These are phyloP conservation scores for Aspergillaceae sp. DNA, from an alignment of 2,329 filamentous ascomycete species.

Conservation along the genomic window DNA sequence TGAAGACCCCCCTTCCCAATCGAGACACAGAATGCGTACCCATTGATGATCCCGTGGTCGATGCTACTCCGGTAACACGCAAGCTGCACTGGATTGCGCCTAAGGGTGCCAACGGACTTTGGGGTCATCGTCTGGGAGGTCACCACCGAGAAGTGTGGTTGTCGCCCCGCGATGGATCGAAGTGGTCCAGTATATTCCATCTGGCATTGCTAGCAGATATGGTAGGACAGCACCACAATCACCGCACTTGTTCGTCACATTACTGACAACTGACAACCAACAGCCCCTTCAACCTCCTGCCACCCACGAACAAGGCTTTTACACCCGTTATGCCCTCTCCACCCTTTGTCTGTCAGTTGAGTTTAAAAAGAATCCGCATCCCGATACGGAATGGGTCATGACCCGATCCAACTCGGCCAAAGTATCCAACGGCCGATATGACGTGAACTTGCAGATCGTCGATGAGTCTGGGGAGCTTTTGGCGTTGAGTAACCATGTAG, in stretches of 20 bases:
- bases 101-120: slow-evolving; percentile 10
- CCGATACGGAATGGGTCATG: slow-evolving; percentile 12
- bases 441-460: slow-evolving; percentile 11
- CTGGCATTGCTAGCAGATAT: slow-evolving; percentile 13
- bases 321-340: slow-evolving; percentile 11
- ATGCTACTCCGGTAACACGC: slow-evolving; percentile 13
- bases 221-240: slow-evolving; percentile 4
- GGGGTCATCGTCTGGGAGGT: slow-evolving; percentile 16
- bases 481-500: slow-evolving; percentile 15
- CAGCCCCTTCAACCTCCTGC: slow-evolving; percentile 16
- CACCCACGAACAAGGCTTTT: slow-evolving; percentile 13
- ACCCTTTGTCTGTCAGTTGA: slow-evolving; percentile 16
- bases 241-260: not conserved
- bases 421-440: slow-evolving; percentile 12
- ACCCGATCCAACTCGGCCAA: slow-evolving; percentile 12
- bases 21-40: slow-evolving; percentile 11
- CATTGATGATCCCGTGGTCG: slow-evolving; percentile 15
- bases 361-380: slow-evolving; percentile 14
- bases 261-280: not conserved
- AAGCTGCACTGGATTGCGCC: slow-evolving; percentile 15
- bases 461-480: slow-evolving; percentile 10
- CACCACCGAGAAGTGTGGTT: slow-evolving; percentile 16
- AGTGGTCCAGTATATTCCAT: slow-evolving; percentile 8
- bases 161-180: slow-evolving; percentile 13
- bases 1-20: slow-evolving; percentile 3